phyloP scores from a whole-genome alignment of 306 rosid genomes.

The Ammopiptanthus mongolicus region DNA sequence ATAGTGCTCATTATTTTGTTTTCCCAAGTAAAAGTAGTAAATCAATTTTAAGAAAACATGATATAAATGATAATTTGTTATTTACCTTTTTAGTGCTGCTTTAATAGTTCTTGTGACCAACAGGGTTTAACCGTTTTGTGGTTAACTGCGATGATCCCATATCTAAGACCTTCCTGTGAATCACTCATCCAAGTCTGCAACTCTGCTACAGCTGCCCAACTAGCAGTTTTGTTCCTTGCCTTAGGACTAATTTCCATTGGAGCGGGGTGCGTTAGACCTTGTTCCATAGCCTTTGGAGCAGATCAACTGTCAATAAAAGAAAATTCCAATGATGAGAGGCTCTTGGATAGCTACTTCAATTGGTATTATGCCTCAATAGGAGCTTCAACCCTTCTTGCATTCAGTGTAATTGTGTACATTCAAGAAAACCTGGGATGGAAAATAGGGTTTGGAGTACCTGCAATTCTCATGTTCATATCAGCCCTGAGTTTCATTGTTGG shows the following conservation, averaged over 20 bases:
- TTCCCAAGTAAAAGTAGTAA: background rate
- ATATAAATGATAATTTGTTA: background rate
- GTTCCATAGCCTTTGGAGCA: conserved; percentile 60
- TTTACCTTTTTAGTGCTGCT: background rate
- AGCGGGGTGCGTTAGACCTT: conserved; percentile 55
- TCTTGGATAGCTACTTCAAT: conserved; percentile 42
- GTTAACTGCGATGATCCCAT: conserved; percentile 44
- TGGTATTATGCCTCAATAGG: conserved; percentile 43
- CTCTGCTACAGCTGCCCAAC: conserved; percentile 31
- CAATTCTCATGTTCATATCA: conserved; percentile 29
- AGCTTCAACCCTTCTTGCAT: conserved; percentile 24
- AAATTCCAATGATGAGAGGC: conserved; percentile 13
- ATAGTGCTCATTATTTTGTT: background rate
- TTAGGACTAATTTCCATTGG: conserved; percentile 47
- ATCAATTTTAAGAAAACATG: background rate
- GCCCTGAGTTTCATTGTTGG: conserved; percentile 35
- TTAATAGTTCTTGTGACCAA: background rate
- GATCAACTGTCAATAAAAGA: conserved; percentile 34
- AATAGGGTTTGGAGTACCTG: conserved; percentile 47
- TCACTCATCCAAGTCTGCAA: background rate
- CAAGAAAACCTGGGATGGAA: conserved; percentile 55
- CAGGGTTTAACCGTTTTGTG: conserved; percentile 44
- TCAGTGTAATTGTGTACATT: conserved; percentile 33
- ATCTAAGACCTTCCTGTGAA: conserved; percentile 31
- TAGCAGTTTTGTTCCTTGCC: conserved; percentile 32